Evolutionary conservation across 805 yeast species (phyloP), one percentile per base, ranked within the genome.

Genomic region (Kodamaea fukazawae): DNA sequence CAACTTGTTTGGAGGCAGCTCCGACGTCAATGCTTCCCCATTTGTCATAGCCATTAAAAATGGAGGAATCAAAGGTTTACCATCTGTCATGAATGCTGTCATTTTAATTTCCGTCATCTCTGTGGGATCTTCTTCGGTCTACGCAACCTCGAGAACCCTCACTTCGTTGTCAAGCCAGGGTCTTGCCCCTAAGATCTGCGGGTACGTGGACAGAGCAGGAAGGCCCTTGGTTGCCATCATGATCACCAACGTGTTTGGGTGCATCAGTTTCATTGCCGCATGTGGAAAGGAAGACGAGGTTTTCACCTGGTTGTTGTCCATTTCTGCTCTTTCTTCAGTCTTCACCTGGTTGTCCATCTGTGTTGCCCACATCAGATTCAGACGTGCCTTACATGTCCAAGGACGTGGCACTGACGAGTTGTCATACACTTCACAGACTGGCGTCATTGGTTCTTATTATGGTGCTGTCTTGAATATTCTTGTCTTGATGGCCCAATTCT

Each of bases 71-170:
- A 63, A 58, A 23, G 88, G 81, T 31, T 61, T 81, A 36, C 86
- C 86, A 18, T 70, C 77, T 29, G 75, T 83, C 23, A 70, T 83
- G 63, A 83, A 83, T 53, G 86, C 78, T 6, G 83, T 83, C 35
- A 81, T 83, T 45, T 63, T 83, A 51, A 65, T 82, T 39, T 75
- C 89, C 4, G 81, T 81, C 16, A 56, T 82, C 35, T 81, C 88
- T 9, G 89, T 83, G 33, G 87, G 85, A 42, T 83, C 83, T 54
- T 76, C 87, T 6, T 73, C 83, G n/a, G 81, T 83, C 7, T 83
- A 75, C 49, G 85, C 81, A 4, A 71, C 81, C 45, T 81, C 88
- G 4, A 78, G 90, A 66, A 75, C 84, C 15, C 58, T 83, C 48
- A 73, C 76, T 16, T 75, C 86, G 7, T 63, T 83, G 47, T 78